Evolutionary conservation across 2,329 filamentous ascomycete species (phyloP).

Genomic region (Xylaria sp.): DNA sequence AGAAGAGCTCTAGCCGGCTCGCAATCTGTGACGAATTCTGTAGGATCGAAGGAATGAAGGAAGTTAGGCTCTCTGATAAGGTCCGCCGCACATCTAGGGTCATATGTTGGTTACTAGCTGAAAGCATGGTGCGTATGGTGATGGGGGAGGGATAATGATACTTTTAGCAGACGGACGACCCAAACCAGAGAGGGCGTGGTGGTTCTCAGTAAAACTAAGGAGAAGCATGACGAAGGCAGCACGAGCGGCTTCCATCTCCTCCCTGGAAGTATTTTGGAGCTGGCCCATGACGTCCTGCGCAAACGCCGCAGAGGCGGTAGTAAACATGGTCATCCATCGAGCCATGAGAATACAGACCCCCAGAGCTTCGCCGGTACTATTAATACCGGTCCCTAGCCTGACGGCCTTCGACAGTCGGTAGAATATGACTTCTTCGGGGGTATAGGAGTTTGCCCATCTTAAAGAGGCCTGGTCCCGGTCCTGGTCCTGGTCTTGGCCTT

Average conservation of each 20-base stretch:
- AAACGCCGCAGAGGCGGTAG: slow-evolving; percentile 62
- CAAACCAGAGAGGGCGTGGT: slow-evolving; percentile 64
- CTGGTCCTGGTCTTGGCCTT: slow-evolving; percentile 35
- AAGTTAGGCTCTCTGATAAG: slow-evolving; percentile 62
- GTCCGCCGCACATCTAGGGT: slow-evolving; percentile 58
- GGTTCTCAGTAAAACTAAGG: slow-evolving; percentile 70
- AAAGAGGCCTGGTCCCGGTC: slow-evolving; percentile 39
- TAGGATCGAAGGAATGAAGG: slow-evolving; percentile 67
- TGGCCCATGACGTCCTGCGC: slow-evolving; percentile 60
- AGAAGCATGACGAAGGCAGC: slow-evolving; percentile 73
- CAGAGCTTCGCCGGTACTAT: slow-evolving; percentile 60
- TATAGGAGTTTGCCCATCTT: slow-evolving; percentile 68
- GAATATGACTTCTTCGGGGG: slow-evolving; percentile 88
- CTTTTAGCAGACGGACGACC: slow-evolving; percentile 65
- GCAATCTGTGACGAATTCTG: slow-evolving; percentile 67
- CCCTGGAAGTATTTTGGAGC: slow-evolving; percentile 57
- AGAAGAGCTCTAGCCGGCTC: slow-evolving; percentile 66
- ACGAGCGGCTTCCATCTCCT: slow-evolving; percentile 70
- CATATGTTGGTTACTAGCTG: slow-evolving; percentile 36
- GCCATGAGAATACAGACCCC: slow-evolving; percentile 63
- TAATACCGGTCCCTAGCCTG: slow-evolving; percentile 64
- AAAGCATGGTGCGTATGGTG: slow-evolving; percentile 40
- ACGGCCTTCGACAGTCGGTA: slow-evolving; percentile 93
- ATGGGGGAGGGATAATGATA: slow-evolving; percentile 56
- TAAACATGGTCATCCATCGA: slow-evolving; percentile 70